Evolutionary conservation across 768 basidiomycete species (phyloP).

Genomic region (Boletus speciosus): DNA sequence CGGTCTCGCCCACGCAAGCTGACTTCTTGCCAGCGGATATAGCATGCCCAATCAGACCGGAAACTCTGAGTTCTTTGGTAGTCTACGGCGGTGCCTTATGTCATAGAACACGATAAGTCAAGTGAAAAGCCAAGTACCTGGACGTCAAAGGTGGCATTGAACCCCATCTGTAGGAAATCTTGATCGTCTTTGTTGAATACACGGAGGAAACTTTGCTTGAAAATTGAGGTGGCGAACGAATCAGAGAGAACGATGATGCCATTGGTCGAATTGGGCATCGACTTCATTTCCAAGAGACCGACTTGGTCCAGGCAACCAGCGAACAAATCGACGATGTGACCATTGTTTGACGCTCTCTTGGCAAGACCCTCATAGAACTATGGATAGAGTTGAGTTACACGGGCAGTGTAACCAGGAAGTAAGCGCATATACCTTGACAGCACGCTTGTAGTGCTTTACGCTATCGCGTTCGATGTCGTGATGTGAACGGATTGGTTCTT

Average conservation of each 20-base stretch:
- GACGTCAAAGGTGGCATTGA: conserved; percentile 98
- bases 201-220: conserved; percentile 96
- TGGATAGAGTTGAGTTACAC: not conserved
- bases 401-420: not conserved
- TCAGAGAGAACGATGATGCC: conserved; percentile 95
- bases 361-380: conserved; percentile 96
- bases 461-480: conserved; percentile 98
- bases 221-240: conserved; percentile 95
- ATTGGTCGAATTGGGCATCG: conserved; percentile 91
- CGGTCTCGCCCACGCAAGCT: conserved; percentile 94
- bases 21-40: conserved; percentile 98
- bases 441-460: conserved; percentile 96
- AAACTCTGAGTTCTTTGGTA: conserved; percentile 97
- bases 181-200: conserved; percentile 91
- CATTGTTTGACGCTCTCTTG: conserved; percentile 89
- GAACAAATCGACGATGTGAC: conserved; percentile 92
- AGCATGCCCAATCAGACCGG: conserved; percentile 95
- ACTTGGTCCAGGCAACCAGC: conserved; percentile 98
- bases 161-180: conserved; percentile 93
- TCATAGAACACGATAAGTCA: not conserved
- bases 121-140: conserved; percentile 50
- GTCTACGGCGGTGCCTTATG: conserved; percentile 50
- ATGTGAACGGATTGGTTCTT: conserved; percentile 96
- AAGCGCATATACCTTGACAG: conserved; percentile 69
- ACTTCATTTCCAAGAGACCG: conserved; percentile 96